These are phyloP conservation scores for Vinca minor DNA, from an alignment of 257 asterid genomes.

Conservation along the genomic window DNA sequence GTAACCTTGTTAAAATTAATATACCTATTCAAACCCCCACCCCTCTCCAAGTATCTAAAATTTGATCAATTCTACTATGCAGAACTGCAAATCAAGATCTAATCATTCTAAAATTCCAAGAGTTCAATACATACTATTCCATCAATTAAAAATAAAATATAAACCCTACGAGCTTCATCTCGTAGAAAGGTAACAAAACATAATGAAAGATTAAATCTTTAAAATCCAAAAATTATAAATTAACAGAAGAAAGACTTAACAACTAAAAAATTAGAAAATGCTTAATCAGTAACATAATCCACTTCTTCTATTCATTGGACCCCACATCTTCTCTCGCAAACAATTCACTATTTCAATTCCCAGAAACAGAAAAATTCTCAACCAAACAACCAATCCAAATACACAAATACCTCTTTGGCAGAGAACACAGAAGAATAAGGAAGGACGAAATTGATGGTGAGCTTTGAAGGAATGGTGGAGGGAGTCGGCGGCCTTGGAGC, in stretches of 20 bases:
- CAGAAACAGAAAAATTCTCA: too few relatives aligned
- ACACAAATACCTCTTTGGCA: constrained; percentile 53
- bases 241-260: neutral
- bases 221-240: neutral
- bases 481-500: constrained; percentile 58
- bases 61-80: neutral
- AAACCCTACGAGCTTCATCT: neutral
- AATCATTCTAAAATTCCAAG: neutral
- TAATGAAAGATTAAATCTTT: neutral
- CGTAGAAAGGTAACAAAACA: neutral
- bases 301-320: too few relatives aligned
- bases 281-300: neutral
- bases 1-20: too few relatives aligned
- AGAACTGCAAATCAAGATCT: neutral
- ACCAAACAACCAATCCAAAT: too few relatives aligned
- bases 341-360: too few relatives aligned
- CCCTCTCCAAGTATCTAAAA: neutral
- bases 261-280: neutral
- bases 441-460: constrained; percentile 76
- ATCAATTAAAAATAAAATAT: neutral
- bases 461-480: constrained; percentile 61
- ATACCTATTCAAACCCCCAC: neutral
- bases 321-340: too few relatives aligned
- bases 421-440: constrained; percentile 56
- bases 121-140: neutral